These are phyloP conservation scores for Lagenidium giganteum DNA, from an alignment of 352 stramenopile species.

Conservation along the genomic window DNA sequence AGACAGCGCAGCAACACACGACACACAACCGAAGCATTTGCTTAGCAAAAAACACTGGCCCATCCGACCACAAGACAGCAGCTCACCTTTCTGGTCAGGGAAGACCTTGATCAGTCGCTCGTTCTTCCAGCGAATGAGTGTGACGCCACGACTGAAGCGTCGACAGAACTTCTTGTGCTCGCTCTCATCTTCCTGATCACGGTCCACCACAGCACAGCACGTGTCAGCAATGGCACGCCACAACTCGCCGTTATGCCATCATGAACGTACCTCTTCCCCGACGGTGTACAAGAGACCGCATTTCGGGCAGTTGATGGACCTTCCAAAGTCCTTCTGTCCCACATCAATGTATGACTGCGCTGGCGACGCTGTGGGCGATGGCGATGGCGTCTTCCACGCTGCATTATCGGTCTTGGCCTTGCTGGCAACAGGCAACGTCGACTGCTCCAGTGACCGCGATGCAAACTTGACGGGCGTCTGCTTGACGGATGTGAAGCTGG, in stretches of 20 bases:
- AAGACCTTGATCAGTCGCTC: conserved; percentile 48
- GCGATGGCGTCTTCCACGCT: conserved; percentile 1
- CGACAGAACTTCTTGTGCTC: conserved; percentile 65
- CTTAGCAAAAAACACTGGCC: too few relatives aligned
- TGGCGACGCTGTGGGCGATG: conserved; percentile 8
- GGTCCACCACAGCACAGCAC: background rate
- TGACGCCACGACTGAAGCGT: conserved; percentile 31
- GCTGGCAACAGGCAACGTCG: conserved; percentile 2
- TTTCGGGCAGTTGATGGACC: conserved; percentile 43
- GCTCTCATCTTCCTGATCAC: conserved; percentile 56
- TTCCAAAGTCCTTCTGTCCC: conserved; percentile 65
- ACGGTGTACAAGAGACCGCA: conserved; percentile 72
- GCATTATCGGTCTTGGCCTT: background rate
- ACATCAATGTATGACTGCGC: conserved; percentile 73
- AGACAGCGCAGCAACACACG: background rate
- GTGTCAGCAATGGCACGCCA: background rate
- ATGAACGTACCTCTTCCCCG: conserved; percentile 38
- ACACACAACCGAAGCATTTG: too few relatives aligned
- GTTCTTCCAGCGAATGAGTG: conserved; percentile 60
- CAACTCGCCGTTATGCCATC: background rate
- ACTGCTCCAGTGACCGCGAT: conserved; percentile 6
- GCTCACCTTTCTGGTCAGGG: conserved; percentile 22
- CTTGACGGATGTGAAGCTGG: too few relatives aligned
- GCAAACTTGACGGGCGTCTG: too few relatives aligned
- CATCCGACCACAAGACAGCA: background rate